Evolutionary conservation across 2,329 filamentous ascomycete species (phyloP), one percentile per base, ranked within the genome.

Genomic region (Chrysoporthe deuterocubensis): DNA sequence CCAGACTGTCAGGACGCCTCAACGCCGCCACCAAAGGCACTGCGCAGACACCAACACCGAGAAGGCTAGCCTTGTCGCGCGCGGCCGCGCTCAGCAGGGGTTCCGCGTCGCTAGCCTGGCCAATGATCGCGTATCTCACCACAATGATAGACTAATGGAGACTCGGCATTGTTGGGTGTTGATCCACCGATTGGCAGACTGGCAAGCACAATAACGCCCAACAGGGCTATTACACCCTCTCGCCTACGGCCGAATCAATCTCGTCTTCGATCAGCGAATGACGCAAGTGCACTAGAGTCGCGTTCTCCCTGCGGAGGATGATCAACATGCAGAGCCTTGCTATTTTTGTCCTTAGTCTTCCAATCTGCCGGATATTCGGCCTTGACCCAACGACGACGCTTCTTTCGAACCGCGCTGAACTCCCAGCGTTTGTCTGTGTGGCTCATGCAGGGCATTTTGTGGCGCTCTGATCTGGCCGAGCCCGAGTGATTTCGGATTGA

Each of bases 261-360:
- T 9, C 13, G 21, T 58, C 13, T 26, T 46, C 62, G 42, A 40
- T 62, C 16, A 32, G 48, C 21, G 18, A n/a, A 65, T 48, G 21
- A 48, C 32, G 26, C 43, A 59, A 60, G 43, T 56, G 40, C n/a
- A 34, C 56, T 37, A 43, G 40, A n/a, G 43, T 54, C 14, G 18
- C 64, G 56, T 42, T 43, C 57, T 57, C 14, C 7, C 57, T 18
- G 56, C 56, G 34, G 52, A 14, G 37, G 57, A 60, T 52, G 44
- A 60, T 13, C 21, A 43, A 8, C 52, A 44, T n/a, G 32, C 48
- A 59, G 57, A 44, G 37, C 32, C 11, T 43, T 69, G 65, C 67
- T 69, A 69, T 69, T 69, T 67, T 58, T 50, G 64, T 60, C 54
- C 67, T 57, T 61, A 54, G 16, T 21, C 63, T 34, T 40, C 62